Evolutionary conservation across 208 protist genomes (phyloP).

Genomic region (Acanthamoeba lugdunensis): DNA sequence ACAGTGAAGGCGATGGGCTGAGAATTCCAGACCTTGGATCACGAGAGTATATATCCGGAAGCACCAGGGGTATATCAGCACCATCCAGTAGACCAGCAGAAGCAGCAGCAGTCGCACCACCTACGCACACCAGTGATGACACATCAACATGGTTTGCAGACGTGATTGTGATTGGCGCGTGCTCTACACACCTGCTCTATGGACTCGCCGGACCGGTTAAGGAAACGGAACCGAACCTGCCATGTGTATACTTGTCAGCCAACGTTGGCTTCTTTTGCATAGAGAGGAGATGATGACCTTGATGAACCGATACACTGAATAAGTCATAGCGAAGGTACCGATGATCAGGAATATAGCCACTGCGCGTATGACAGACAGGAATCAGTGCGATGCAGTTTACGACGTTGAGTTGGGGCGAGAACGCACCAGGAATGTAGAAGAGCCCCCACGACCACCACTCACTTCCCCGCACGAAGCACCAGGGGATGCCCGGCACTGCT

Average conservation of each 20-base stretch:
- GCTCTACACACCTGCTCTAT: background rate
- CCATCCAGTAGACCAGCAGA: background rate
- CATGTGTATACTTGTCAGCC: background rate
- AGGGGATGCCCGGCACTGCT: background rate
- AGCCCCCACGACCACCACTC: slow-evolving; percentile 31
- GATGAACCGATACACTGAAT: background rate
- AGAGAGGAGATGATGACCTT: background rate
- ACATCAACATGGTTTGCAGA: background rate
- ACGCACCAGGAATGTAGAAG: slow-evolving; percentile 1
- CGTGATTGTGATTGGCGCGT: background rate
- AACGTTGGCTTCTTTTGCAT: background rate
- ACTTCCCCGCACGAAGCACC: background rate
- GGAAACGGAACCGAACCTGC: slow-evolving; percentile 9
- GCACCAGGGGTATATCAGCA: slow-evolving; percentile 39
- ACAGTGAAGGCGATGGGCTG: background rate
- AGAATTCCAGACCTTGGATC: background rate
- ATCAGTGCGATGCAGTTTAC: background rate
- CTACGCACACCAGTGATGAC: background rate
- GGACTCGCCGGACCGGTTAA: background rate
- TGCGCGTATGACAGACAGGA: background rate
- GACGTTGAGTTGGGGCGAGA: no score
- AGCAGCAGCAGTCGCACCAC: slow-evolving; percentile 35
- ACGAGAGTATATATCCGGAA: slow-evolving; percentile 3
- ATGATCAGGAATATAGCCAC: background rate
- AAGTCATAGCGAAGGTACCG: background rate